Conservation (phyloP, 345 rosid genomes). For the Lenwebbia sp. region DNA sequence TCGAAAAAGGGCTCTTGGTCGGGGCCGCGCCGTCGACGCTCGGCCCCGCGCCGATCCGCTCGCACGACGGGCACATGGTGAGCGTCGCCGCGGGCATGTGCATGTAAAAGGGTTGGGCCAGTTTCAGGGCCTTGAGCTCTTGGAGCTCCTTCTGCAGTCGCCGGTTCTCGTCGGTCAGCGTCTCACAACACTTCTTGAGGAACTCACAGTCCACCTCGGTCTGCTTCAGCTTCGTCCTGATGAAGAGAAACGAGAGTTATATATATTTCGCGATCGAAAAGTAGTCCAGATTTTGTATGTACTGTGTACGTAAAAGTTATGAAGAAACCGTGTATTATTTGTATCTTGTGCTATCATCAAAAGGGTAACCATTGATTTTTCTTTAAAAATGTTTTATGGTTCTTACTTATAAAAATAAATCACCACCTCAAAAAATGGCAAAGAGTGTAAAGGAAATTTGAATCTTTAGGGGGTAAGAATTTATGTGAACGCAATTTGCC, state of each 20-base stretch:
- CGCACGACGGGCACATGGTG: constrained; percentile 75
- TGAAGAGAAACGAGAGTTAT: not conserved
- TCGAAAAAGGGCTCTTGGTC: constrained; percentile 33
- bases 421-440: not conserved
- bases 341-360: not conserved
- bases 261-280: not conserved
- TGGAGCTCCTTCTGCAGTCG: constrained; percentile 89
- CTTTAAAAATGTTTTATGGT: not conserved
- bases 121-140: constrained; percentile 53
- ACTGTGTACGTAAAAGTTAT: not conserved
- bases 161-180: constrained; percentile 82
- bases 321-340: not conserved
- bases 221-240: constrained; percentile 95
- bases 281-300: not conserved
- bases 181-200: constrained; percentile 85
- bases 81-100: constrained; percentile 77
- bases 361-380: not conserved
- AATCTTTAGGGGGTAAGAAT: not conserved
- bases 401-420: not conserved
- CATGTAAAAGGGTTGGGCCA: constrained; percentile 56
- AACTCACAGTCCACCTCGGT: constrained; percentile 95
- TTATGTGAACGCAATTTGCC: not conserved
- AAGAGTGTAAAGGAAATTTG: not conserved
- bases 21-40: constrained; percentile 10
- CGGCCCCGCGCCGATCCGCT: constrained; percentile 35